A percentile compares a stretch with the other conserved stretches of the same genome.
phyloP scores from a whole-genome alignment of 202 grass and related monocot species.

The Carex arenaria region DNA sequence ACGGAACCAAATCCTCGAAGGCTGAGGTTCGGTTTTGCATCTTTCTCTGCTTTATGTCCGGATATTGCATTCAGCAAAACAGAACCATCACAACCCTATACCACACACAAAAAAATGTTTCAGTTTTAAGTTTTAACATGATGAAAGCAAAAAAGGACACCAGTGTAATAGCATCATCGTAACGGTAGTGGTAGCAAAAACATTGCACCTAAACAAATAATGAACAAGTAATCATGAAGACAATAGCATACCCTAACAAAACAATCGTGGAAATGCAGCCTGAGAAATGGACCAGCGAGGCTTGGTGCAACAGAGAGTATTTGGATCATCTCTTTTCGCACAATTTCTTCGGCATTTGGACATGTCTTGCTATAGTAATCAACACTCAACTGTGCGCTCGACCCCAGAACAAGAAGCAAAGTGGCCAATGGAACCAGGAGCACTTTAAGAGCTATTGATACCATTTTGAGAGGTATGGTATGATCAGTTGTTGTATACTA shows the following conservation, averaged over 20 bases:
- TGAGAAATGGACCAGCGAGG: constrained; percentile 43
- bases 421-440: constrained; percentile 12
- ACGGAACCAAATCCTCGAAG: constrained; percentile 1
- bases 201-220: background rate
- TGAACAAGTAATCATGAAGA: background rate
- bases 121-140: background rate
- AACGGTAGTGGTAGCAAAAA: too few species aligned
- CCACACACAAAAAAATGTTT: background rate
- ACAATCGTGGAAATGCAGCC: constrained; percentile 34
- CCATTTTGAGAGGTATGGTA: background rate
- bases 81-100: constrained; percentile 3
- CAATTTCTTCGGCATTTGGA: constrained; percentile 47
- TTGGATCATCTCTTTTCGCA: constrained; percentile 36
- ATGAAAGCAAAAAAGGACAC: background rate
- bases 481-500: background rate
- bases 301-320: constrained; percentile 40
- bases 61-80: background rate
- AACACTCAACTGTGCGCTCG: constrained; percentile 18
- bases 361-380: constrained; percentile 56
- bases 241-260: constrained; percentile 14
- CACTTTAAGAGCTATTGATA: background rate
- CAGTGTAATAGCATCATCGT: background rate
- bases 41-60: background rate
- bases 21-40: background rate
- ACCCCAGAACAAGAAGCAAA: background rate